These are phyloP conservation scores for Quercus wislizeni DNA, from an alignment of 306 rosid species.

Conservation along the genomic window DNA sequence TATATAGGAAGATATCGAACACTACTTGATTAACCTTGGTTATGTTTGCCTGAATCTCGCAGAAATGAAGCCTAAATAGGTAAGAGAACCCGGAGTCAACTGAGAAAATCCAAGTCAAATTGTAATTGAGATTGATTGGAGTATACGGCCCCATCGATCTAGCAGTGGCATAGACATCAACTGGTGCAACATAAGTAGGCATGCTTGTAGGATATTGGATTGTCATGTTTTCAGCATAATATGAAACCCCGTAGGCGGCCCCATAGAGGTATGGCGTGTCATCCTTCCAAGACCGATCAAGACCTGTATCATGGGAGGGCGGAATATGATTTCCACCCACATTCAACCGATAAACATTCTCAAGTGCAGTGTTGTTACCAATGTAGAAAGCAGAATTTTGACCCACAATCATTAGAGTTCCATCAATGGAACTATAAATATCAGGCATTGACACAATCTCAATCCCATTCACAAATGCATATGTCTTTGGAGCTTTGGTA, in stretches of 20 bases:
- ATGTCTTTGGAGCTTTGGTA: conserved; percentile 41
- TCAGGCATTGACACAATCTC: conserved; percentile 90
- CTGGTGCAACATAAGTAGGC: conserved; percentile 67
- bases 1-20: conserved; percentile 57
- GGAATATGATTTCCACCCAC: conserved; percentile 90
- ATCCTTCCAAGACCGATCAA: conserved; percentile 80
- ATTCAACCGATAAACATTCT: conserved; percentile 71
- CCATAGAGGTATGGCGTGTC: conserved; percentile 55
- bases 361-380: conserved; percentile 69
- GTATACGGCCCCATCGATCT: conserved; percentile 13
- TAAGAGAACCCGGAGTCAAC: conserved; percentile 67
- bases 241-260: conserved; percentile 58
- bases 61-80: conserved; percentile 47
- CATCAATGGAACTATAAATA: conserved; percentile 50
- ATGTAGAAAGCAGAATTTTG: conserved; percentile 19
- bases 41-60: conserved; percentile 50
- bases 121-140: conserved; percentile 56
- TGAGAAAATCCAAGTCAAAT: conserved; percentile 75
- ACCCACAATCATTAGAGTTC: conserved; percentile 47
- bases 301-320: conserved; percentile 68
- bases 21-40: conserved; percentile 52
- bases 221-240: conserved; percentile 27
- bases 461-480: conserved; percentile 86
- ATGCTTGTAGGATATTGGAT: conserved; percentile 38
- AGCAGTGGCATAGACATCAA: conserved; percentile 46